Base-by-base conservation (phyloP, 192 early-diverging fungal genomes). In the Mortierella hygrophila region DNA sequence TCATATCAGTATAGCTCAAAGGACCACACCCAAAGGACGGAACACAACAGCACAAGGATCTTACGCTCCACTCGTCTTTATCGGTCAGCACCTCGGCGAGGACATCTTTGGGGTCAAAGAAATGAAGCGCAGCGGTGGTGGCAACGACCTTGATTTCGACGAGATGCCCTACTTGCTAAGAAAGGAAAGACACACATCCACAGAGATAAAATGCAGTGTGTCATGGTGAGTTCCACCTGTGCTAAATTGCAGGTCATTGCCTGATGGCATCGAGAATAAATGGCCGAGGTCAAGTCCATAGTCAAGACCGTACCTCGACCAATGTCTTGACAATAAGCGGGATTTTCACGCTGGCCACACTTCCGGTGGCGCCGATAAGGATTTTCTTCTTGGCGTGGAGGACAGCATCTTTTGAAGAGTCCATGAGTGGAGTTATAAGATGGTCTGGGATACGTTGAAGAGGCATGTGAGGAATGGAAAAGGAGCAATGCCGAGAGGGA, bases 311-410 rank as follows among this genome's bases (percentile, higher is more conserved):
- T 80, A 92, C 90, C 69, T 92, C 88, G 21, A 83, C 72, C 29
- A 96, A 81, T 0, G 79, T 72, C 35, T 76, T 42, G 18, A 96
- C 94, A 20, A 99, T 92, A 38, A 90, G 74, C 18, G 97, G 96
- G 38, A 99, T 88, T 86, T 99, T 99, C 72, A 99, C 92, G 78
- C 94, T 94, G 18, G 98, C 97, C 20, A 99, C 97, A 79, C 96
- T 97, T 44, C 98, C 98, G 0, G 98, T 97, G 0, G 94, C 92
- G 9, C 93, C 97, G 49, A 99, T 89, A 6, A 99, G 91, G 37
- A 98, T 90, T 26, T 29, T 70, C 40, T 82, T 89, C 47, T 81
- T 90, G 69, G 78, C 37, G 42, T 63, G 74, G 9, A 68, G 44
- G 0, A 42, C 38, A 1, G 60, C 35, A 32, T 65, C 60, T 29